Conservation (phyloP, 495 filamentous ascomycete genomes). For the Amphirosellinia nigrospora region DNA sequence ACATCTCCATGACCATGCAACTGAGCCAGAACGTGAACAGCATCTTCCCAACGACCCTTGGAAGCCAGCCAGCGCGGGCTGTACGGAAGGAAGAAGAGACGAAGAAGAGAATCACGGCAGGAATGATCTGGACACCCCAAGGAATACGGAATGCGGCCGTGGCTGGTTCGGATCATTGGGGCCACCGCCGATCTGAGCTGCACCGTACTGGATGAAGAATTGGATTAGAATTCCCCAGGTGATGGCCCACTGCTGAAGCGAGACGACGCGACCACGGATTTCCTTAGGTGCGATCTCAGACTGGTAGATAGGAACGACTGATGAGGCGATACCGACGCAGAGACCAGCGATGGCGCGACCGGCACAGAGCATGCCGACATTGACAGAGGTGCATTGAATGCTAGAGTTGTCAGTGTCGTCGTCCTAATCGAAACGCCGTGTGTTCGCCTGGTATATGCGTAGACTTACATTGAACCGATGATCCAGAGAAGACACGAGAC, state of each 20-base stretch:
- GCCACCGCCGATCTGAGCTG: slow-evolving; percentile 66
- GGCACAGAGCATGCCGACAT: slow-evolving; percentile 67
- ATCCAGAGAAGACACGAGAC: slow-evolving; percentile 75
- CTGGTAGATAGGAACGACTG: slow-evolving; percentile 79
- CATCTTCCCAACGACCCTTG: slow-evolving; percentile 79
- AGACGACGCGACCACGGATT: slow-evolving; percentile 78
- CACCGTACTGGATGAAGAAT: slow-evolving; percentile 76
- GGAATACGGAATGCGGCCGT: slow-evolving; percentile 72
- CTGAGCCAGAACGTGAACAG: slow-evolving; percentile 63
- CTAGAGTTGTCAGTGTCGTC: slow-evolving; percentile 28
- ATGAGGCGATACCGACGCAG: slow-evolving; percentile 76
- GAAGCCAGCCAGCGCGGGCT: slow-evolving; percentile 78
- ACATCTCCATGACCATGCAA: slow-evolving; percentile 69
- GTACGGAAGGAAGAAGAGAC: slow-evolving; percentile 74
- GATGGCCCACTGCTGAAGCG: slow-evolving; percentile 77
- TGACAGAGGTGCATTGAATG: slow-evolving; percentile 65
- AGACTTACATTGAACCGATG: slow-evolving; percentile 62
- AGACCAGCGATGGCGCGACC: slow-evolving; percentile 76
- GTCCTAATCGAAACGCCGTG: neutral
- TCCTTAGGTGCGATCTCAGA: slow-evolving; percentile 80
- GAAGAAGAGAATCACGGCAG: slow-evolving; percentile 66
- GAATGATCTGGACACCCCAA: slow-evolving; percentile 75
- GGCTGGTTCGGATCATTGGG: slow-evolving; percentile 61
- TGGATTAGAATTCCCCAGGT: slow-evolving; percentile 73
- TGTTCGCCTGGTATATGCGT: neutral